Base-by-base conservation (phyloP, 805 yeast genomes). In the Brettanomyces nanus region DNA sequence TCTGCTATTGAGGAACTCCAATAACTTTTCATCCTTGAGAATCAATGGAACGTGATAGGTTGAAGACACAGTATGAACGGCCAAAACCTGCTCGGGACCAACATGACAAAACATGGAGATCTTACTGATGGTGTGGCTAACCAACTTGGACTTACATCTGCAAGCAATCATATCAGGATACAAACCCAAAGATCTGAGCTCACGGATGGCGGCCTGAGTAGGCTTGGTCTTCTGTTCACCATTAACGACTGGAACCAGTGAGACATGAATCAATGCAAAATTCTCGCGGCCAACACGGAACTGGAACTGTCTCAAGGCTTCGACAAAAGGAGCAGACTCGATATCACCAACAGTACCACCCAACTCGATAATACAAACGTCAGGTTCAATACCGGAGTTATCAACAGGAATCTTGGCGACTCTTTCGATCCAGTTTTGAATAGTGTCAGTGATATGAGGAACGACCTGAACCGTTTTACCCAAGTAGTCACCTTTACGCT, bases 301-400 rank as follows among this genome's bases (percentile, higher is more conserved):
- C 70, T 92, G 98, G 68, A 92, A 92, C 66, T 92, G 99, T 71
- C 99, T 84, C 46, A 92, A 75, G 19, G 99, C 99, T 69, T 92
- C 99, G 40, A 92, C 97, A 50, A 92, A 92, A 20, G 99, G 98
- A 38, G 97, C 98, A 58, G 90, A 78, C 69, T 92, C 99, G 55
- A 92, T 92, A 61, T 92, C 99, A 58, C 99, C 99, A 42, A 92
- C 98, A 22, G 99, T 92, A 61, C 99, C 99, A 61, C 99, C 99
- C 43, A 92, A 74, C 68, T 90, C 99, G 48, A 92, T 80, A 58
- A 92, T 87, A 72, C 99, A 92, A 38, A 92, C 83, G 51, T 92
- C 97, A 25, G 99, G 99, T 54, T 78, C 82, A 59, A 78, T 69
- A 38, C 92, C 94, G 27, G 89, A 73, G 41, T 75, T 71, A 61